Percentiles rank a stretch among this genome's conserved stretches.
These are phyloP conservation scores for Diplocarpon mali DNA, from an alignment of 2,329 filamentous ascomycete species.

Conservation along the genomic window DNA sequence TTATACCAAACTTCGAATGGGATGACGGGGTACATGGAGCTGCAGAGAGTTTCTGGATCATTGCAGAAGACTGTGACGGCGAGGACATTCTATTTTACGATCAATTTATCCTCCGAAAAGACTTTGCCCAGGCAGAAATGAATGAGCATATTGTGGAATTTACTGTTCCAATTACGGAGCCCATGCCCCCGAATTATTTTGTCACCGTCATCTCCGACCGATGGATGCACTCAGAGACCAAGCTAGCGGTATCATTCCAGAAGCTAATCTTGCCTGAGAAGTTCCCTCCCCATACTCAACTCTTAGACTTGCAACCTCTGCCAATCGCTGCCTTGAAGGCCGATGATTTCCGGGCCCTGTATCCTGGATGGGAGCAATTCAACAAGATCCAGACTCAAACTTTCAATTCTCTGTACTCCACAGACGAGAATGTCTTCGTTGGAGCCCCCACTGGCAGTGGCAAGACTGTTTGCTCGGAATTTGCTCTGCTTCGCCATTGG, in stretches of 20 bases:
- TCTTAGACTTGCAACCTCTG: constrained; percentile 84
- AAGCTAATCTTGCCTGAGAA: constrained; percentile 91
- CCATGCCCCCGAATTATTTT: constrained; percentile 98
- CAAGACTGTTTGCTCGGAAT: constrained; percentile 94
- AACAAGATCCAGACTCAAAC: constrained; percentile 97
- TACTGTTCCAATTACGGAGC: constrained; percentile 90
- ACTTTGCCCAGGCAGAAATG: constrained; percentile 74
- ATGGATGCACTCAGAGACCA: constrained; percentile 98
- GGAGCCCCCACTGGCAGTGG: constrained; percentile 90
- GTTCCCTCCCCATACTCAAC: constrained; percentile 85
- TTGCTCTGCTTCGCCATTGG: constrained; percentile 86
- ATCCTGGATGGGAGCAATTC: constrained; percentile 76
- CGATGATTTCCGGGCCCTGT: constrained; percentile 70
- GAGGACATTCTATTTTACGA: constrained; percentile 94
- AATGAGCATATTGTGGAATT: constrained; percentile 95
- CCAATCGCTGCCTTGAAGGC: constrained; percentile 82
- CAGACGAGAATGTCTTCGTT: constrained; percentile 88
- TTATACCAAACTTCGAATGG: constrained; percentile 94
- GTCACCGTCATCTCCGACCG: constrained; percentile 88
- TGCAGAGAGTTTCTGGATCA: constrained; percentile 91
- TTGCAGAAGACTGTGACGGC: constrained; percentile 94
- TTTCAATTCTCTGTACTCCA: constrained; percentile 85
- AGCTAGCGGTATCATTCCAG: constrained; percentile 85
- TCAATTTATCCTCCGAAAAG: constrained; percentile 80
- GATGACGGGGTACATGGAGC: constrained; percentile 79